Evolutionary conservation across 2,329 filamentous ascomycete species (phyloP).

Genomic region (Talaromyces islandicus): DNA sequence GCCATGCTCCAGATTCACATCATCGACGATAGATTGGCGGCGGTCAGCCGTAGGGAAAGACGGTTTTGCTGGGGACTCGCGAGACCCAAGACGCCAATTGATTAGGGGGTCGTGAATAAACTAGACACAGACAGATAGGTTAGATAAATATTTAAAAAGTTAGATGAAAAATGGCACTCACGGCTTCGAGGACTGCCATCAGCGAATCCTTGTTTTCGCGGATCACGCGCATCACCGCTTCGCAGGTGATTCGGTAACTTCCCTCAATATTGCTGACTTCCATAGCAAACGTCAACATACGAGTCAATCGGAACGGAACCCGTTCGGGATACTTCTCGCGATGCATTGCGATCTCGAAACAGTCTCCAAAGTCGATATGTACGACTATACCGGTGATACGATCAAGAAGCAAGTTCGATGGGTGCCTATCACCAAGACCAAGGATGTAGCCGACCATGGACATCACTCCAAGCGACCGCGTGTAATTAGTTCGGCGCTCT

Average conservation of each 20-base stretch:
- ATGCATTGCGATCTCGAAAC: constrained; percentile 99
- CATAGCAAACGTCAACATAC: constrained; percentile 99
- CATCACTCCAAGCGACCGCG: constrained; percentile 94
- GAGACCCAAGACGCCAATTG: constrained; percentile 78
- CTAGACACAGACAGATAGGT: constrained; percentile 41
- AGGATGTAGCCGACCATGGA: constrained; percentile 99
- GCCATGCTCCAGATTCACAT: constrained; percentile 44
- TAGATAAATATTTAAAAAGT: constrained; percentile 11
- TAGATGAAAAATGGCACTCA: constrained; percentile 51
- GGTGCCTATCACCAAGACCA: constrained; percentile 91
- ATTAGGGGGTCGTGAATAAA: constrained; percentile 99
- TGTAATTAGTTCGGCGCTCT: constrained; percentile 97
- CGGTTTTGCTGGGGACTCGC: constrained; percentile 55
- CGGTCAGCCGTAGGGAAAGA: constrained; percentile 55
- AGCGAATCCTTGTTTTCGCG: constrained; percentile 96
- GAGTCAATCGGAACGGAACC: constrained; percentile 93
- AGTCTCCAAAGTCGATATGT: constrained; percentile 98
- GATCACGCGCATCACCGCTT: constrained; percentile 96
- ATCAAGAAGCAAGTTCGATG: constrained; percentile 96
- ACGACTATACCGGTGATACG: constrained; percentile 93
- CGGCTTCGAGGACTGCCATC: constrained; percentile 95
- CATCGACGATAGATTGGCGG: constrained; percentile 53
- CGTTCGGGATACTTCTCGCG: constrained; percentile 97
- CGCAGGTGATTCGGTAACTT: constrained; percentile 95
- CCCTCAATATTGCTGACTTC: constrained; percentile 99